Evolutionary conservation across 225 moss, liverwort and hornwort species (phyloP).

Genomic region (Pseudoscleropodium purum): DNA sequence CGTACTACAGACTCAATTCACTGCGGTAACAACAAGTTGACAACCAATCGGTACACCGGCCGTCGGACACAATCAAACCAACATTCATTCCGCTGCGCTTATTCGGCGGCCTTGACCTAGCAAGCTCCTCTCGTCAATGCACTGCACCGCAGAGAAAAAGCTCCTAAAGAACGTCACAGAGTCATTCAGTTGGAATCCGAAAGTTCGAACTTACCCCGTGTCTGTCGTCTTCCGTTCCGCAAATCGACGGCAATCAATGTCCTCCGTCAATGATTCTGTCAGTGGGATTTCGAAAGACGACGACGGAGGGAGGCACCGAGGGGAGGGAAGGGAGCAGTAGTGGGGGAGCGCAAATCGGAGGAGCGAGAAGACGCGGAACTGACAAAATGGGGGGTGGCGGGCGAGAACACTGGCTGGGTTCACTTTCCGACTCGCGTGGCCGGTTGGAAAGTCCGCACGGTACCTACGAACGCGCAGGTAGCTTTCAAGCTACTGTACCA

Average conservation of each 20-base stretch:
- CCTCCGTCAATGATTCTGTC: background rate
- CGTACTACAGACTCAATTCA: background rate
- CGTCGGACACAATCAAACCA: background rate
- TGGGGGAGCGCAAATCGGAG: background rate
- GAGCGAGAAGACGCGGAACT: background rate
- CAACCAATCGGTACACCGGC: background rate
- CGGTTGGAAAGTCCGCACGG: background rate
- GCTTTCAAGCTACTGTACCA: background rate
- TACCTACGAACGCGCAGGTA: background rate
- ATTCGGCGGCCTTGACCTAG: background rate
- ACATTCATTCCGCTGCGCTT: background rate
- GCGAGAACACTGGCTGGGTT: background rate
- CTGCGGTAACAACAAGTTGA: slow-evolving; percentile 4
- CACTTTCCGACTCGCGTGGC: background rate
- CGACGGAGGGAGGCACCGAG: background rate
- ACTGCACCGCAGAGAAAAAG: background rate
- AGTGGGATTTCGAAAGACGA: background rate
- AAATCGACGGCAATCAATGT: background rate
- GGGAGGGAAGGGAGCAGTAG: too few relatives aligned
- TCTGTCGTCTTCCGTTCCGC: background rate
- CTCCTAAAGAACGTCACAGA: background rate
- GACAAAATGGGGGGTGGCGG: background rate
- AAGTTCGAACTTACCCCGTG: background rate
- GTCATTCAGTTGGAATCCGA: background rate
- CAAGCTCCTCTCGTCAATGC: background rate